phyloP scores from a whole-genome alignment of 2,329 filamentous ascomycete genomes.

The Xylaria sp. region DNA sequence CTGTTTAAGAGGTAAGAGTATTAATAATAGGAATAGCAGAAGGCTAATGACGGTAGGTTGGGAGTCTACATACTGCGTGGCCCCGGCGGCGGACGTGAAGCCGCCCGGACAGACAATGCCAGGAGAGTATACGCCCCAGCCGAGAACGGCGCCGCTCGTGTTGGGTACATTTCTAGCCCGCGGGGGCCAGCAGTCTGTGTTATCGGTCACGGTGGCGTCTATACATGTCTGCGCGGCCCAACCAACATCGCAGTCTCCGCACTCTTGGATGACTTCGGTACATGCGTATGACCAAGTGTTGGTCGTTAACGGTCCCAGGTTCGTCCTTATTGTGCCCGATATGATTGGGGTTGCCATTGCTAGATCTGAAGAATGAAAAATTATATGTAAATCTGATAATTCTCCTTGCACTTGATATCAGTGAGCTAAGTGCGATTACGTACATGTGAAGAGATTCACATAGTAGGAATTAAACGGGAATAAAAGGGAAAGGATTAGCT shows the following conservation, averaged over 20 bases:
- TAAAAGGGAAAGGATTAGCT: not conserved
- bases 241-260: constrained; percentile 19
- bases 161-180: constrained; percentile 19
- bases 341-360: constrained; percentile 24
- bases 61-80: constrained; percentile 18
- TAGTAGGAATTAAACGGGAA: not conserved
- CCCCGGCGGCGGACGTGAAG: constrained; percentile 30
- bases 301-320: constrained; percentile 51
- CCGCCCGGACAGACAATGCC: constrained; percentile 36
- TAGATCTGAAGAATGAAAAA: no score
- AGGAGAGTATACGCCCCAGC: constrained; percentile 39
- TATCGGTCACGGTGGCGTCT: constrained; percentile 21
- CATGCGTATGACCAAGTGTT: constrained; percentile 42
- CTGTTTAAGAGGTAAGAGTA: constrained; percentile 12
- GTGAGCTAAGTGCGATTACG: not conserved
- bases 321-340: constrained; percentile 45
- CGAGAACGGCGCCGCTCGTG: constrained; percentile 21
- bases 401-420: not conserved
- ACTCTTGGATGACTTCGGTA: constrained; percentile 30
- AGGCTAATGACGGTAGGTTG: not conserved
- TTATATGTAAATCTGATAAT: not conserved
- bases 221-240: constrained; percentile 38
- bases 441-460: not conserved
- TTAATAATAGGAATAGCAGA: not conserved
- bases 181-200: constrained; percentile 37